Percentiles rank a stretch among this genome's conserved stretches.
Evolutionary conservation across 331 rosid species (phyloP).

Genomic region (Erythrophleum ivorense): DNA sequence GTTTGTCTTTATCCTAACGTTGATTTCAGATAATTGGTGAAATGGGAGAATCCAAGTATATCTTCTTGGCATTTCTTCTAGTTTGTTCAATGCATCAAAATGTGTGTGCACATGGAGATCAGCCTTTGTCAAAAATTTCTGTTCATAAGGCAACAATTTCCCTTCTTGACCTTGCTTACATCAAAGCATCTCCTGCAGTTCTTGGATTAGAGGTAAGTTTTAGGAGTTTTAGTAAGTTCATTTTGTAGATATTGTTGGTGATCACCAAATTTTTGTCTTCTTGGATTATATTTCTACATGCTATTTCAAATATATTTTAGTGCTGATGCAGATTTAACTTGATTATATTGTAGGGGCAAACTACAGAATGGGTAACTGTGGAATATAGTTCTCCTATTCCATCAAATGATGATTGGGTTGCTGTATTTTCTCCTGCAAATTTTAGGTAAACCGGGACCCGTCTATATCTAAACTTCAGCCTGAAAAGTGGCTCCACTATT

Average conservation of each 20-base stretch:
- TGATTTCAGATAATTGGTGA: conserved; percentile 38
- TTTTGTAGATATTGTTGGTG: conserved; percentile 7
- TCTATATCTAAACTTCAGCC: conserved; percentile 12
- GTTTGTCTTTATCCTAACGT: background rate
- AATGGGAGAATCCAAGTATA: conserved; percentile 47
- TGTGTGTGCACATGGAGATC: conserved; percentile 64
- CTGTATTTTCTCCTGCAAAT: conserved; percentile 88
- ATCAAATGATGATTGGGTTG: conserved; percentile 81
- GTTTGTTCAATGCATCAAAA: conserved; percentile 47
- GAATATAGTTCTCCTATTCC: conserved; percentile 71
- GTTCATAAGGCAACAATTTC: conserved; percentile 61
- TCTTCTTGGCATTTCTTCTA: conserved; percentile 47
- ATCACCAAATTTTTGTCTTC: conserved; percentile 3
- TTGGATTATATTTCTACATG: background rate
- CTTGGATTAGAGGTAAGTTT: conserved; percentile 73
- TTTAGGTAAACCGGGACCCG: conserved; percentile 56
- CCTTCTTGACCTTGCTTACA: conserved; percentile 59
- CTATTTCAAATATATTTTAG: background rate
- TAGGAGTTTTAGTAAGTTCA: conserved; percentile 12
- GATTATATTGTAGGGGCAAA: conserved; percentile 55
- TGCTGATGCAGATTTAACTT: conserved; percentile 30
- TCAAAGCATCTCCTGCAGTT: conserved; percentile 64
- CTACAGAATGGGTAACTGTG: conserved; percentile 63
- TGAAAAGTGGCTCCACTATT: conserved; percentile 10
- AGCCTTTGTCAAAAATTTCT: conserved; percentile 68